Evolutionary conservation across 192 early-diverging fungal species (phyloP), one percentile per base, ranked within the genome.

Genomic region (Obelidium mucronatum): DNA sequence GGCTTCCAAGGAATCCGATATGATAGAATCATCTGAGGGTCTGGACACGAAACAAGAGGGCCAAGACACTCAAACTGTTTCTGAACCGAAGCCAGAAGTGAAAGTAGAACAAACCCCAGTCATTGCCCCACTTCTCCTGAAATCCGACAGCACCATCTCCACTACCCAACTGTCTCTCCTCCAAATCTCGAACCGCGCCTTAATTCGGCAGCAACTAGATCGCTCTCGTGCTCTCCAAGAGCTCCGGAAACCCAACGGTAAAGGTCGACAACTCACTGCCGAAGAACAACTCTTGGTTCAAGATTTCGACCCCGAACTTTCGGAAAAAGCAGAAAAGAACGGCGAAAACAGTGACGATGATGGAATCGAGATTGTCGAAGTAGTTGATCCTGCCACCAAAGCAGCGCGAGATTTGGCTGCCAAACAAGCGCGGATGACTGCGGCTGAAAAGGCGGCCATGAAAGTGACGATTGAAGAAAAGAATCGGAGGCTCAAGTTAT

Each of bases 281-380:
- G 6, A n/a, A 11, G 48, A 69, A 36, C 24, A 26, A 8, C 13
- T 13, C 58, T 24, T 60, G 8, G 8, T 26, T 26, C 58, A 31
- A 31, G 13, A 60, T 24, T 19, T 24, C 58, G 8, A 26, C 8
- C 58, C 58, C 13, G 13, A 52, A 15, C n/a, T 52, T 52, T 13
- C 51, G 37, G 19, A 40, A 22, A 36, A 31, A 11, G 17, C 33
- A 61, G 22, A 61, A 31, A 22, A 61, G 59, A 28, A 26, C 33
- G 26, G 19, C 30, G 33, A 13, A 1, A 30, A 31, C 1, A 24
- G 28, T 19, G n/a, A 26, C 8, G 67, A 69, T 26, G 67, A 31
- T 26, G 67, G 34, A 11, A 69, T 69, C 52, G 67, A 69, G 52
- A 69, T 69, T 34, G 67, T 69, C 22, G n/a, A 69, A 44, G n/a